Evolutionary conservation across 2,329 filamentous ascomycete species (phyloP).

Genomic region (Beauveria caledonica): DNA sequence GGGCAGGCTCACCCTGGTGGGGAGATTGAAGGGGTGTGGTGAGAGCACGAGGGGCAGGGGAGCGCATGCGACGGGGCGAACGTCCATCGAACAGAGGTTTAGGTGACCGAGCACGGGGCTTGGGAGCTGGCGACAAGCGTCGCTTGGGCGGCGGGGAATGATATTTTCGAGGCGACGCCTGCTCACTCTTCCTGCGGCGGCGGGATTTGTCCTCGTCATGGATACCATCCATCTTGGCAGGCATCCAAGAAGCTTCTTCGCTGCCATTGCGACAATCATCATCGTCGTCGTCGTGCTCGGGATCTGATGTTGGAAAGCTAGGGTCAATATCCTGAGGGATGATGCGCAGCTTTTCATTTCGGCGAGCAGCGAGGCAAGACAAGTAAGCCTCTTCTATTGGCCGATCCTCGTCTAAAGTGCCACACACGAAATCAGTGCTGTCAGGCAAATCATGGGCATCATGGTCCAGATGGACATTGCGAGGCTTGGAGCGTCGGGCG

Average conservation of each 20-base stretch:
- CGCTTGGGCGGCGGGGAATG: slow-evolving; percentile 38
- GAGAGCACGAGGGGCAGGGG: slow-evolving; percentile 53
- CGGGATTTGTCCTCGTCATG: slow-evolving; percentile 47
- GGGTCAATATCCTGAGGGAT: slow-evolving; percentile 98
- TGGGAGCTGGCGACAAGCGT: slow-evolving; percentile 27
- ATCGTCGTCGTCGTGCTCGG: slow-evolving; percentile 75
- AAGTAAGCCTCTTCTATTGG: slow-evolving; percentile 92
- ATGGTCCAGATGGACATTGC: slow-evolving; percentile 22
- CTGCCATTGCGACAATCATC: slow-evolving; percentile 54
- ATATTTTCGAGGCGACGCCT: slow-evolving; percentile 35
- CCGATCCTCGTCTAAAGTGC: slow-evolving; percentile 90
- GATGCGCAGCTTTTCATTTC: slow-evolving; percentile 68
- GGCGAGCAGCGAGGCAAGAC: slow-evolving; percentile 71
- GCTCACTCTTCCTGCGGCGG: slow-evolving; percentile 41
- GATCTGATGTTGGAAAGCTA: slow-evolving; percentile 91
- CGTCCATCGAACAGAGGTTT: slow-evolving; percentile 51
- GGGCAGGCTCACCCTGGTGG: slow-evolving; percentile 28
- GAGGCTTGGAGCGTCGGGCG: slow-evolving; percentile 22
- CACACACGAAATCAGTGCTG: slow-evolving; percentile 98
- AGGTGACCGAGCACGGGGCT: slow-evolving; percentile 33
- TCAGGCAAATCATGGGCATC: slow-evolving; percentile 81
- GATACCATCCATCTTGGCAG: slow-evolving; percentile 62
- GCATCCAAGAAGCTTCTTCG: slow-evolving; percentile 61
- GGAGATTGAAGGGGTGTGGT: slow-evolving; percentile 32
- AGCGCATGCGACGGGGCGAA: slow-evolving; percentile 64